Evolutionary conservation across 2,329 filamentous ascomycete species (phyloP), one percentile per base, ranked within the genome.

Genomic region (Cladorrhinum sp.): DNA sequence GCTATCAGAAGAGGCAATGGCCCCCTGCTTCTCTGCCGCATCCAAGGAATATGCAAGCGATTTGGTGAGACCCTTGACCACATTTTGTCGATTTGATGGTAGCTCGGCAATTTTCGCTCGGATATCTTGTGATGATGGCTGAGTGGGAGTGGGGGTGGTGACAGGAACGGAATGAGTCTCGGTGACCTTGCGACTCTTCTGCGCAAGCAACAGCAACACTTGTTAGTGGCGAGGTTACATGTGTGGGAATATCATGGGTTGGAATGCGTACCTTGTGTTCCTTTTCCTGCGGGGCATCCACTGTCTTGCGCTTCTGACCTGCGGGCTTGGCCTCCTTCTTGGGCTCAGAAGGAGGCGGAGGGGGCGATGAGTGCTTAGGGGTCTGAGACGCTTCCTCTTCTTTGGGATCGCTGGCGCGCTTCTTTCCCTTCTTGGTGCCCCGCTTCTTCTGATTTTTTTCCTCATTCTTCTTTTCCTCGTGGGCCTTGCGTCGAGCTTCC

Each of bases 51-150:
- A 81, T 48, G 80, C 75, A 48, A 97, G 84, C 16, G 86, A 84
- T 66, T 89, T 92, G 66, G 86, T 81, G 28, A 98, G 75, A 21
- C 86, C 85, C 66, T 85, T 86, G 8, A 90, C 92, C 16, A 86
- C 83, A 30, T 84, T 86, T 69, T 86, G 87, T 64, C 93, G 88
- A 36, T 79, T 72, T 12, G 85, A 80, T 20, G 86, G 84, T 1
- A 92, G 81, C 33, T 84, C 82, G 7, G 74, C 57, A 26, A 86
- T 80, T 39, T 77, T 79, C 2, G 76, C 72, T 2, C 82, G 76
- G 1, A 87, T 73, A 66, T 86, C 83, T 8, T 70, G 73, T 18
- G 42, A 4, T 21, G 42, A 21, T 0, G 84, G 84, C 1, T 82
- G 76, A 1, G 73, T 76, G 64, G 86, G 85, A 24, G 74, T 64